Evolutionary conservation across 176 grass and related monocot species (phyloP).

Genomic region (Zoysia japonica): DNA sequence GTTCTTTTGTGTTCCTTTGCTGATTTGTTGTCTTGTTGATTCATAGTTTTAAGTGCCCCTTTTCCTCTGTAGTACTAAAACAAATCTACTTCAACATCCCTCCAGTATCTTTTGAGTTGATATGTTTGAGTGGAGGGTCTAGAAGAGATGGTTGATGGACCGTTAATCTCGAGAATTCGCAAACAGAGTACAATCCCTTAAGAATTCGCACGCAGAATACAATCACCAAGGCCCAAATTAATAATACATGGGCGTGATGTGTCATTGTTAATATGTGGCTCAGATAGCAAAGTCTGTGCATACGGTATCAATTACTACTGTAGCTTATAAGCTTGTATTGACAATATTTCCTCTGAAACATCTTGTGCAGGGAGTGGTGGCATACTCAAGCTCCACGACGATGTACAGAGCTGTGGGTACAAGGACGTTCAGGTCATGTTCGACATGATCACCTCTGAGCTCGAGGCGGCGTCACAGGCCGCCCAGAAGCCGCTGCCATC

Average conservation of each 20-base stretch:
- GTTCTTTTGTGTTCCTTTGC: background rate
- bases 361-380: slow-evolving; percentile 56
- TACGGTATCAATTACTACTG: background rate
- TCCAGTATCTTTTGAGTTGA: background rate
- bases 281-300: background rate
- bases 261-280: background rate
- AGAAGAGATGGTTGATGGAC: too few species aligned
- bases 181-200: too few species aligned
- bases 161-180: background rate
- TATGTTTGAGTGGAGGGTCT: too few species aligned
- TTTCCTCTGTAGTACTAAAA: background rate
- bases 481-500: slow-evolving; percentile 19
- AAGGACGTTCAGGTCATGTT: slow-evolving; percentile 93
- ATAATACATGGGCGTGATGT: background rate
- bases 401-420: slow-evolving; percentile 81
- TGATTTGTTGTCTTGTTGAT: background rate
- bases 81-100: background rate
- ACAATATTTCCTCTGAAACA: slow-evolving; percentile 10
- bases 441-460: slow-evolving; percentile 76
- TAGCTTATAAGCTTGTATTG: background rate
- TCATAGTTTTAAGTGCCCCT: background rate
- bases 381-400: slow-evolving; percentile 73
- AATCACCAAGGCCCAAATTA: background rate
- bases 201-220: too few species aligned
- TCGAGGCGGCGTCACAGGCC: slow-evolving; percentile 50